Evolutionary conservation across 257 asterid genomes (phyloP), one percentile per base, ranked within the genome.

Genomic region (Catharanthus roseus): DNA sequence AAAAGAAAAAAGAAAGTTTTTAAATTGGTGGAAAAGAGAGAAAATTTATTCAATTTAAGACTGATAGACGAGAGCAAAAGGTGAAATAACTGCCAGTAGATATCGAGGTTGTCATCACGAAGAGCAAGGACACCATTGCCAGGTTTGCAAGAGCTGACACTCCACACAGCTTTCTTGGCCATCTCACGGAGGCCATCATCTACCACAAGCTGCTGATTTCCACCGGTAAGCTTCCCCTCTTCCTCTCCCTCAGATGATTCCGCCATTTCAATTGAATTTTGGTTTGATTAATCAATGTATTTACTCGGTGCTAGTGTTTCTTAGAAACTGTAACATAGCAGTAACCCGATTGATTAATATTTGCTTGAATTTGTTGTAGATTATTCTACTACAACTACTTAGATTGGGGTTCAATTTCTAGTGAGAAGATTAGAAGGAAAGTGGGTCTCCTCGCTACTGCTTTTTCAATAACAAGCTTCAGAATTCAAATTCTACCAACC

Each of bases 161-260:
- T 95, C 97, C 99, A 95, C 57, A 93, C 97, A 18, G 96, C 97
- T 77, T 81, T 89, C 74, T 91, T 91, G 5, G 90, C 95, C 97
- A 95, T 95, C 72, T 95, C 97, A 0, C 96, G 88, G 44, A 91
- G 89, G 73, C 86, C 90, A n/a, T 80, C 96, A 10, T 89, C 99
- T 55, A 91, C 90, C 53, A 81, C 75, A 71, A 95, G 79, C 79
- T 78, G 82, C 51, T 75, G 87, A 65, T 74, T 84, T 34, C 97
- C 97, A 21, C 96, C 90, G 0, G 86, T 78, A 33, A 91, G 75
- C 88, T 87, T 91, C 80, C 96, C 97, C 77, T 91, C 96, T 73
- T 88, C 96, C 74, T 91, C 97, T 53, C 93, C 96, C 78, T 91
- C 97, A 16, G 93, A 86, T 63, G 90, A 89, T 28, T 89, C 96